A percentile compares a stretch with the other conserved stretches of the same genome.
Evolutionary conservation across 495 filamentous ascomycete genomes (phyloP).

Genomic region (Tuber microsphaerosporum): DNA sequence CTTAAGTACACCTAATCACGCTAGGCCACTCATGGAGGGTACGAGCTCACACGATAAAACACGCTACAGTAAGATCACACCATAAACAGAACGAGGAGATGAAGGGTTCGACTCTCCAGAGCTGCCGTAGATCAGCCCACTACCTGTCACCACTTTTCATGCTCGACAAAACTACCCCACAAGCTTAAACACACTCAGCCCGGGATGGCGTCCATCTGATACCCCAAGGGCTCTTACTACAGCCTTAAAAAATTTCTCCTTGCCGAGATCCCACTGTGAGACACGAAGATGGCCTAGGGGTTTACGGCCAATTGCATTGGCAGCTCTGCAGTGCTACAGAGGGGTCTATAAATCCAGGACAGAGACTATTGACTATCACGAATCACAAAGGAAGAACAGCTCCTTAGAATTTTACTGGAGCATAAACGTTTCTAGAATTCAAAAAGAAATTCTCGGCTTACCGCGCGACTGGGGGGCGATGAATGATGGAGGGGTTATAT

Average conservation of each 20-base stretch:
- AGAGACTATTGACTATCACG: too few species aligned
- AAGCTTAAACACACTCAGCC: background rate
- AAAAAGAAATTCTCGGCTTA: background rate
- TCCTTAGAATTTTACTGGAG: background rate
- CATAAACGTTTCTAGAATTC: background rate
- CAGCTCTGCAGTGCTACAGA: too few species aligned
- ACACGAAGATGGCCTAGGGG: background rate
- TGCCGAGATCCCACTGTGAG: background rate
- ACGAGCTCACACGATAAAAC: too few species aligned
- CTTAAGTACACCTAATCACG: background rate
- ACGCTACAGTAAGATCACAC: background rate
- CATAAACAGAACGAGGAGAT: background rate
- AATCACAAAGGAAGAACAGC: too few species aligned
- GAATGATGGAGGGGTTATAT: too few species aligned
- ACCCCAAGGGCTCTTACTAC: background rate
- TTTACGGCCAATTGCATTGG: too few species aligned
- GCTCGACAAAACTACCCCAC: background rate
- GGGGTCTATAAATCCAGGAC: too few species aligned
- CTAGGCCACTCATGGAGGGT: background rate
- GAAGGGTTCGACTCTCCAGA: background rate
- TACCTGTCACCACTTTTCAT: background rate
- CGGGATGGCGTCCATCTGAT: background rate
- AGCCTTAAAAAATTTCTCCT: background rate
- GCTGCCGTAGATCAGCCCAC: background rate
- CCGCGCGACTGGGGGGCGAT: background rate